Evolutionary conservation across 306 rosid species (phyloP).

Genomic region (Clitoria ternatea): DNA sequence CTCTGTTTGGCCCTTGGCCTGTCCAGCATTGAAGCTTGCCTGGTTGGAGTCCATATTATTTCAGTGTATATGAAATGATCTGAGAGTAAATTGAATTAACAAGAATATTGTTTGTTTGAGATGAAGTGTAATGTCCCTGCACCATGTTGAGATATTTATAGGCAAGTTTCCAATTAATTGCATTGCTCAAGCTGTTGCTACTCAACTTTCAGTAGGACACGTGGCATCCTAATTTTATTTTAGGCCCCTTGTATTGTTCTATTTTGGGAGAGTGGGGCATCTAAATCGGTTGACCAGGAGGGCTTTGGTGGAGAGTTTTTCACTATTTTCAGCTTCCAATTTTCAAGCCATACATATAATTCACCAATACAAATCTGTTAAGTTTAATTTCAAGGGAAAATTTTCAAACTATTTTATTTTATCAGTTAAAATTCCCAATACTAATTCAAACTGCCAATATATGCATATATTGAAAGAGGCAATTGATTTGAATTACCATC

Average conservation of each 20-base stretch:
- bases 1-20: conserved; percentile 64
- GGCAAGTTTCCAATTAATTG: not conserved
- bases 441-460: too few species aligned
- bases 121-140: not conserved
- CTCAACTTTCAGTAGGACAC: not conserved
- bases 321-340: not conserved
- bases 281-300: conserved; percentile 8
- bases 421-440: too few species aligned
- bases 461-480: too few species aligned
- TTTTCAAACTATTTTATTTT: too few species aligned
- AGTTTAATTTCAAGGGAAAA: too few species aligned
- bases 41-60: conserved; percentile 35
- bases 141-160: conserved; percentile 4
- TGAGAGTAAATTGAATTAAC: not conserved
- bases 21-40: conserved; percentile 46
- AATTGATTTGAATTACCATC: too few species aligned
- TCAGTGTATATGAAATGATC: not conserved
- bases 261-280: not conserved
- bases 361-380: too few species aligned
- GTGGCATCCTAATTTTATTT: not conserved
- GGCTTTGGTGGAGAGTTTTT: not conserved
- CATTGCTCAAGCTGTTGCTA: not conserved
- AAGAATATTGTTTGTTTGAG: not conserved
- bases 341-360: too few species aligned
- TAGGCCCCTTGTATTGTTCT: not conserved